Percentiles rank a stretch among this genome's conserved stretches.
Conservation (phyloP, 176 grass and related monocot species). For the Eragrostis curvula region DNA sequence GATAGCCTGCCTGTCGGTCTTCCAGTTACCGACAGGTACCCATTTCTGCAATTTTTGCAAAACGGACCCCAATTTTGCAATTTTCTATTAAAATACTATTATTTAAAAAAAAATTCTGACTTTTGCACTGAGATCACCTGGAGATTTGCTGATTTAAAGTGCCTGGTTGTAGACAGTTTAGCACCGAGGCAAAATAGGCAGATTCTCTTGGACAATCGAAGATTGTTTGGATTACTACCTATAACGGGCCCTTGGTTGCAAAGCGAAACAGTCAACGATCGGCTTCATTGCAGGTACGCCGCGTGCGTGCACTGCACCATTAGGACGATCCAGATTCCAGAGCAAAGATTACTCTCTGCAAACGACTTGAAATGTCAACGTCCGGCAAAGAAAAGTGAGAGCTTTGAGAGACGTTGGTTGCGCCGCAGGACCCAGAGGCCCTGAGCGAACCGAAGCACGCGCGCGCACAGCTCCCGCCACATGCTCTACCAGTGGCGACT, state of each 20-base stretch:
- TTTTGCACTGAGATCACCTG: too few relatives aligned
- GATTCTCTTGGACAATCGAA: too few relatives aligned
- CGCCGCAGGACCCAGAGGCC: not conserved
- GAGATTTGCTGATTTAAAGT: too few relatives aligned
- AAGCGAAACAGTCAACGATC: not conserved
- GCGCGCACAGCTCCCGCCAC: not conserved
- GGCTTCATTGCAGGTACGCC: not conserved
- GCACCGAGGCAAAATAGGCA: too few relatives aligned
- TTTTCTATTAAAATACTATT: too few relatives aligned
- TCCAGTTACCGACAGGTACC: too few relatives aligned
- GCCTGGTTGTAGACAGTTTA: too few relatives aligned
- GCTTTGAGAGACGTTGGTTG: not conserved
- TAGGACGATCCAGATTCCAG: not conserved
- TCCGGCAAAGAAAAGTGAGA: not conserved
- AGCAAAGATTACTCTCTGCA: not conserved
- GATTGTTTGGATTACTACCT: too few relatives aligned
- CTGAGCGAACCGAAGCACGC: not conserved
- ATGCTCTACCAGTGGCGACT: not conserved
- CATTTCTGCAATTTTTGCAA: too few relatives aligned
- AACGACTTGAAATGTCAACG: not conserved
- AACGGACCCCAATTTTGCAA: too few relatives aligned
- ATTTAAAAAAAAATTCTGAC: too few relatives aligned
- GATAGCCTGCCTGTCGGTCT: too few relatives aligned
- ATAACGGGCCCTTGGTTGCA: not conserved
- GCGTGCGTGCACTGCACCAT: not conserved